These are phyloP conservation scores for Juglanconis juglandina DNA, from an alignment of 2,329 filamentous ascomycete species.

Conservation along the genomic window DNA sequence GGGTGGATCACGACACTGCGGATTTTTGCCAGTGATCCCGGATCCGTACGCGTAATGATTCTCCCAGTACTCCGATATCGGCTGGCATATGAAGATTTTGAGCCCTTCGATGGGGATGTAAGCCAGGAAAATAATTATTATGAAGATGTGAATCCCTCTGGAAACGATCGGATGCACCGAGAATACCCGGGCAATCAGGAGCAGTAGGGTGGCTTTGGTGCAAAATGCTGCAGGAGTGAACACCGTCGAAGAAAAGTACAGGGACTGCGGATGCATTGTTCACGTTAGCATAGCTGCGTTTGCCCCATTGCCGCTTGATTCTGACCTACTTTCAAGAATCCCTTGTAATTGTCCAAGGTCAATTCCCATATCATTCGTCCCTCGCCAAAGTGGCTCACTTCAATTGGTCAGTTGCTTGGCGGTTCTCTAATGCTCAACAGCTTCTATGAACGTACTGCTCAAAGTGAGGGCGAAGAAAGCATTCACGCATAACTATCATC, in stretches of 20 bases:
- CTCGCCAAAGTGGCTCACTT: constrained; percentile 1
- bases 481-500: background rate
- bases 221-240: constrained; percentile 11
- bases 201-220: constrained; percentile 27
- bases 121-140: constrained; percentile 19
- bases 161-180: constrained; percentile 17
- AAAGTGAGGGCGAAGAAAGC: background rate
- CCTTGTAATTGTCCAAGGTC: background rate
- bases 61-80: constrained; percentile 7
- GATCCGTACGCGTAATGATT: constrained; percentile 10
- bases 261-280: background rate
- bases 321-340: constrained; percentile 1
- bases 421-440: no score
- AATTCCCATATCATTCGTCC: background rate
- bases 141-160: constrained; percentile 28
- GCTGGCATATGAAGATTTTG: constrained; percentile 5
- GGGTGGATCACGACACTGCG: constrained; percentile 29
- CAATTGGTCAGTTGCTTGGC: background rate
- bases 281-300: background rate
- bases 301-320: background rate
- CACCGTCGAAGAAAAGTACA: background rate
- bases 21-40: background rate
- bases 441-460: background rate
- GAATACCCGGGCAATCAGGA: constrained; percentile 29
- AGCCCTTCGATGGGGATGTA: constrained; percentile 1